These are phyloP conservation scores for Neurospora sp. DNA, from an alignment of 495 filamentous ascomycete species.

Conservation along the genomic window DNA sequence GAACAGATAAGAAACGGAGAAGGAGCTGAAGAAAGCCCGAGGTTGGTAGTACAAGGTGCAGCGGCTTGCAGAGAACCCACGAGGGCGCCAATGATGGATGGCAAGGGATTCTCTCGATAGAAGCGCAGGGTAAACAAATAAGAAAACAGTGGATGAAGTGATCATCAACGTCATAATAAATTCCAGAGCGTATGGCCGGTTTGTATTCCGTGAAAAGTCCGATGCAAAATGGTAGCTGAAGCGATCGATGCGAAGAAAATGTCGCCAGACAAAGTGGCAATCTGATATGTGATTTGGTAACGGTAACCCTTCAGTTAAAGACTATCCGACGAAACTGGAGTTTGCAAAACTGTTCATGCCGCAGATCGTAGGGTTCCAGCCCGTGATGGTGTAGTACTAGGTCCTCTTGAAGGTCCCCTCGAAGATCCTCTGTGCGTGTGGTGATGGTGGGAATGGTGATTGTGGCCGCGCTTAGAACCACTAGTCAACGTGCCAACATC, in stretches of 20 bases:
- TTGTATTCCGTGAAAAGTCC: conserved; percentile 18
- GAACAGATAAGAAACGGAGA: background rate
- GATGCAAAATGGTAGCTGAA: conserved; percentile 20
- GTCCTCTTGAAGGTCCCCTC: conserved; percentile 21
- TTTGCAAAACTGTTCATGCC: conserved; percentile 12
- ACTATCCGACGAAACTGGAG: conserved; percentile 1
- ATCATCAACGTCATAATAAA: conserved; percentile 24
- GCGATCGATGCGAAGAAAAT: conserved; percentile 27
- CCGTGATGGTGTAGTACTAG: conserved; percentile 21
- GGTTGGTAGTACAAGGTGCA: background rate
- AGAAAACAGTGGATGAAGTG: background rate
- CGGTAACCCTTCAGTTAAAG: background rate
- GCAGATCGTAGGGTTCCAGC: conserved; percentile 20
- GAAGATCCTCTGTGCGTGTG: conserved; percentile 29
- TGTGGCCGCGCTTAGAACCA: conserved; percentile 29
- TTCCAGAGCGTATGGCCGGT: conserved; percentile 20
- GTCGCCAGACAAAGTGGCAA: conserved; percentile 4
- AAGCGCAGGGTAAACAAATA: background rate
- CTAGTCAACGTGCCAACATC: conserved; percentile 50
- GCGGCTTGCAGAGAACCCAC: background rate
- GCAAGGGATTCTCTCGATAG: background rate
- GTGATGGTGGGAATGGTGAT: conserved; percentile 16
- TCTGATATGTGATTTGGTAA: conserved; percentile 7
- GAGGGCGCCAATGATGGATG: background rate
- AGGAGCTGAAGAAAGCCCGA: background rate